Conservation (phyloP, 139 green algal species). For the Asterochloris sp. region DNA sequence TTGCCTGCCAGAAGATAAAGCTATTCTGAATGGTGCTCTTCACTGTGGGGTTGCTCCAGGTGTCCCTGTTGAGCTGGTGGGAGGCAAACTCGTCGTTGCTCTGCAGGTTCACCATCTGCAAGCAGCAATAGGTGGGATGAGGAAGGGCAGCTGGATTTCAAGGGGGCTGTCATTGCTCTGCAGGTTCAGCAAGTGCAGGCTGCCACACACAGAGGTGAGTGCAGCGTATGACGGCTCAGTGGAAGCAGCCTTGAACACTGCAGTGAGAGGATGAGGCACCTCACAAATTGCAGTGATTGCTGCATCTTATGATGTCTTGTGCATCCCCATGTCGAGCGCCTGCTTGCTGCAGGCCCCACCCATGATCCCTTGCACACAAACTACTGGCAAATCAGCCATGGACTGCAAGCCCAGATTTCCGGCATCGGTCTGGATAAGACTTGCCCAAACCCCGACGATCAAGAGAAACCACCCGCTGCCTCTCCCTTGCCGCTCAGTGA, state of each 20-base stretch:
- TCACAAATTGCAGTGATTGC: neutral
- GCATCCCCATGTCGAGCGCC: no score
- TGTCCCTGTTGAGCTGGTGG: slow-evolving; percentile 83
- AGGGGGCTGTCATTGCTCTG: slow-evolving; percentile 5
- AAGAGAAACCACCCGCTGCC: no score
- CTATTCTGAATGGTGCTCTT: slow-evolving; percentile 54
- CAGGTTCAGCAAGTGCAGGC: neutral
- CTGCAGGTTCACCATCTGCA: slow-evolving; percentile 86
- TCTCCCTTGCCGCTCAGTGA: no score
- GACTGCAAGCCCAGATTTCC: no score
- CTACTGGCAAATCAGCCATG: no score
- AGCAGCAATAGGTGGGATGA: neutral
- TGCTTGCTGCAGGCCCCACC: no score
- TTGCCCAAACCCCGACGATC: no score
- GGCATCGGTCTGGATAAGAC: no score
- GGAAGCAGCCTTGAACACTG: neutral
- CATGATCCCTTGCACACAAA: no score
- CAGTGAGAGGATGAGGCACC: neutral
- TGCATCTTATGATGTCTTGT: neutral
- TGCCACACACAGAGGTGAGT: neutral
- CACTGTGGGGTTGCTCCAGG: slow-evolving; percentile 67
- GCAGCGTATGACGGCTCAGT: neutral
- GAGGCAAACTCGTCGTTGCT: slow-evolving; percentile 69
- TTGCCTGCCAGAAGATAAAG: slow-evolving; percentile 83
- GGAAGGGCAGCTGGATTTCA: neutral